phyloP scores from a whole-genome alignment of 345 rosid genomes.

The Kernera saxatilis region DNA sequence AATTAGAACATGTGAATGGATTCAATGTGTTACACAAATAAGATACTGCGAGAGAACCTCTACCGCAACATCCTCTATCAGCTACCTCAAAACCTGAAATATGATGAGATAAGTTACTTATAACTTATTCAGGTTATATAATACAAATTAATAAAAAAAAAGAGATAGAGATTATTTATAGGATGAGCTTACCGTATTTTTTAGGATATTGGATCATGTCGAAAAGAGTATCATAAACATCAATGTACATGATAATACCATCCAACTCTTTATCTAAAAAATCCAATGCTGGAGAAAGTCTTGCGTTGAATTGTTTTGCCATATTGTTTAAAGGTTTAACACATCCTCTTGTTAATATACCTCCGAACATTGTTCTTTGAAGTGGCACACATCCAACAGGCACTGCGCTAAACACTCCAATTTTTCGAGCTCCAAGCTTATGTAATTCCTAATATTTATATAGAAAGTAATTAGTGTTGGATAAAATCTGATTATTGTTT shows the following conservation, averaged over 20 bases:
- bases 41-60: slow-evolving; percentile 41
- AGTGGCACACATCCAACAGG: slow-evolving; percentile 26
- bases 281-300: slow-evolving; percentile 13
- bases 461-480: neutral
- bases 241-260: slow-evolving; percentile 34
- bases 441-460: slow-evolving; percentile 14
- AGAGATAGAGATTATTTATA: neutral
- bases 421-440: slow-evolving; percentile 21
- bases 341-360: neutral
- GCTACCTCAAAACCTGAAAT: slow-evolving; percentile 39
- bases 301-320: slow-evolving; percentile 26
- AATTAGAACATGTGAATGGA: slow-evolving; percentile 35
- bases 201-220: slow-evolving; percentile 37
- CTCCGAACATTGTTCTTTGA: slow-evolving; percentile 21
- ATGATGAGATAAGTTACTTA: neutral
- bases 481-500: neutral
- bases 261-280: slow-evolving; percentile 13
- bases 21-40: slow-evolving; percentile 37
- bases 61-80: slow-evolving; percentile 55
- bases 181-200: slow-evolving; percentile 32
- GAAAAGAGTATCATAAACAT: slow-evolving; percentile 40
- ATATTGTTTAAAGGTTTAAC: neutral
- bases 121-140: neutral
- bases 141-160: neutral
- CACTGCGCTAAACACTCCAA: slow-evolving; percentile 20